Evolutionary conservation across 495 filamentous ascomycete genomes (phyloP).

Genomic region (Penicillium odoratum): DNA sequence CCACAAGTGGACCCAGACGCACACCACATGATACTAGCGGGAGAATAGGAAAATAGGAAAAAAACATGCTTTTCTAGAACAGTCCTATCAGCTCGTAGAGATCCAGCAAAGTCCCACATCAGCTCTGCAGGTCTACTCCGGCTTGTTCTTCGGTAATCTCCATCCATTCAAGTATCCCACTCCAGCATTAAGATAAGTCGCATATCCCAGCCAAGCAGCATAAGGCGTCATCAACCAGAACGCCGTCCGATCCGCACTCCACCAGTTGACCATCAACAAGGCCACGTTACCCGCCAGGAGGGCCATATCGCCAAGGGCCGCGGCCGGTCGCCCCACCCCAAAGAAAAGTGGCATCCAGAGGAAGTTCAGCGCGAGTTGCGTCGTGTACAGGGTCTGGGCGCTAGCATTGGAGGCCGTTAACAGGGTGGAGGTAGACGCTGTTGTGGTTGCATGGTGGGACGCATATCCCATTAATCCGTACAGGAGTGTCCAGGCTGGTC

Average conservation of each 20-base stretch:
- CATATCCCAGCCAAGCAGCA: slow-evolving; percentile 78
- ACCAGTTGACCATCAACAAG: slow-evolving; percentile 73
- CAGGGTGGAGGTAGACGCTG: slow-evolving; percentile 49
- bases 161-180: slow-evolving; percentile 25
- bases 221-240: slow-evolving; percentile 79
- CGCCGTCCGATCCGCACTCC: slow-evolving; percentile 66
- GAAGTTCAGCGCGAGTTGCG: slow-evolving; percentile 81
- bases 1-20: slow-evolving; percentile 16
- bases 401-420: slow-evolving; percentile 21
- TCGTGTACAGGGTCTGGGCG: slow-evolving; percentile 68
- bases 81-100: too few relatives aligned
- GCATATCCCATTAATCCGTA: slow-evolving; percentile 91
- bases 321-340: slow-evolving; percentile 62
- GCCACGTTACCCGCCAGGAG: slow-evolving; percentile 66
- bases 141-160: slow-evolving; percentile 15
- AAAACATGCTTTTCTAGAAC: too few relatives aligned
- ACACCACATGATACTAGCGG: neutral
- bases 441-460: slow-evolving; percentile 66
- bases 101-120: too few relatives aligned
- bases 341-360: slow-evolving; percentile 97
- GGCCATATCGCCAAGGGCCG: slow-evolving; percentile 74
- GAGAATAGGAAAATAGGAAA: neutral
- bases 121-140: slow-evolving; percentile 4
- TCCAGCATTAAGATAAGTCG: slow-evolving; percentile 34
- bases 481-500: slow-evolving; percentile 80